Evolutionary conservation across 192 early-diverging fungal genomes (phyloP).

Genomic region (Geranomyces variabilis): DNA sequence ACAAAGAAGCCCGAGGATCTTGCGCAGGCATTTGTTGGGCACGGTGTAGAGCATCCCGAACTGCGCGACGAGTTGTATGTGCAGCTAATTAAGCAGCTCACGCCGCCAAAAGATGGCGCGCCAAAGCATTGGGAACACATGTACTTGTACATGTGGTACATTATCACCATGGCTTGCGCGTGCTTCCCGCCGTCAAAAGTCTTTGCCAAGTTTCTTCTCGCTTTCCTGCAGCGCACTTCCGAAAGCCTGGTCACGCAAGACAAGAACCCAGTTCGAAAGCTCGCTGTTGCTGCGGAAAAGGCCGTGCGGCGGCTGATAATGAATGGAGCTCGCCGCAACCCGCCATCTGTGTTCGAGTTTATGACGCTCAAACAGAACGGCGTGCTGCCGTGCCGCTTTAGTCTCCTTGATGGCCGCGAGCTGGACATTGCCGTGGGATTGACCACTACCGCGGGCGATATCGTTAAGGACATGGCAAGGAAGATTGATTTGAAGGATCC

Average conservation of each 20-base stretch:
- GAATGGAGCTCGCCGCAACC: conserved; percentile 46
- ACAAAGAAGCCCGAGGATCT: conserved; percentile 46
- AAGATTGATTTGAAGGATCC: conserved; percentile 53
- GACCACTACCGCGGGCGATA: conserved; percentile 51
- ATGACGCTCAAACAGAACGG: conserved; percentile 11
- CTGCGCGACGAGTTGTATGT: conserved; percentile 56
- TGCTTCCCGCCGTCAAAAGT: conserved; percentile 54
- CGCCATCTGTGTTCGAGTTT: conserved; percentile 47
- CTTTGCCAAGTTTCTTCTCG: conserved; percentile 49
- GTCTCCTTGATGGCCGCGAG: conserved; percentile 49
- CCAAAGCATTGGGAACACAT: conserved; percentile 49
- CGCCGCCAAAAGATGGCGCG: conserved; percentile 36
- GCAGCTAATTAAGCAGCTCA: conserved; percentile 53
- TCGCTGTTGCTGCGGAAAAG: conserved; percentile 40
- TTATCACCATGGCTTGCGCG: conserved; percentile 42
- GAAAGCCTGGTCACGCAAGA: conserved; percentile 32
- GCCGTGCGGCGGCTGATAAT: conserved; percentile 39
- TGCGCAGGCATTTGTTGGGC: conserved; percentile 34
- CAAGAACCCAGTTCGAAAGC: conserved; percentile 33
- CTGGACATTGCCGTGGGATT: conserved; percentile 43
- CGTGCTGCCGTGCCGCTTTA: conserved; percentile 42
- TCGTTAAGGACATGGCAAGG: conserved; percentile 53
- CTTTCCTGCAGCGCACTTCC: conserved; percentile 43
- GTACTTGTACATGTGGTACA: conserved; percentile 42
- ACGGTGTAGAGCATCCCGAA: conserved; percentile 42